A percentile compares a stretch with the other conserved stretches of the same genome.
phyloP scores from a whole-genome alignment of 768 basidiomycete species.

The Collybiopsis confluens region DNA sequence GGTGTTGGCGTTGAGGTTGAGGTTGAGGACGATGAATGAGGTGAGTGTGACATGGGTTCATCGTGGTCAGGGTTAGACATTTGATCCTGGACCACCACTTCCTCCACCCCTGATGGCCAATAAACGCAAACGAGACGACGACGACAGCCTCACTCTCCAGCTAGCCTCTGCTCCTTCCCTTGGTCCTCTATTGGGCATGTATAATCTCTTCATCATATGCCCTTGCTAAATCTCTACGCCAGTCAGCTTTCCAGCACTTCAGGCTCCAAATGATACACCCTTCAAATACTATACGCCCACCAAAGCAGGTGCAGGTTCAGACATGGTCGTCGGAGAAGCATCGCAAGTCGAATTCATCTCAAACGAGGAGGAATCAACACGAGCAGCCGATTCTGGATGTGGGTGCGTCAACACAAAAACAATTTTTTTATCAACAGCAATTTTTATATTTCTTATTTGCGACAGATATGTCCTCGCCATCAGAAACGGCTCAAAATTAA shows the following conservation, averaged over 20 bases:
- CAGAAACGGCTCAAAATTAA: slow-evolving; percentile 72
- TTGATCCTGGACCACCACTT: background rate
- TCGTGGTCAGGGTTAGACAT: slow-evolving; percentile 20
- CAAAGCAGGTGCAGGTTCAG: slow-evolving; percentile 29
- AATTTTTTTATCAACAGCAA: background rate
- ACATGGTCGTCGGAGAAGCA: slow-evolving; percentile 80
- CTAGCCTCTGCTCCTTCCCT: slow-evolving; percentile 26
- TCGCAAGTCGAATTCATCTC: slow-evolving; percentile 78
- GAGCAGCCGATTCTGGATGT: slow-evolving; percentile 54
- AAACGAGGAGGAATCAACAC: slow-evolving; percentile 47
- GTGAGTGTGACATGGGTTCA: background rate
- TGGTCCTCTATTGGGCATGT: slow-evolving; percentile 50
- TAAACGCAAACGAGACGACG: slow-evolving; percentile 44
- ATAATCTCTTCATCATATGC: background rate
- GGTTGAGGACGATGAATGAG: background rate
- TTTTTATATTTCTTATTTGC: slow-evolving; percentile 6
- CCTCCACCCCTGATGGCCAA: background rate
- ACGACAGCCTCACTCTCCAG: slow-evolving; percentile 32
- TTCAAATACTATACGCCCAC: slow-evolving; percentile 60
- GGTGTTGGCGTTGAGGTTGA: slow-evolving; percentile 10
- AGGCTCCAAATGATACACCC: slow-evolving; percentile 50
- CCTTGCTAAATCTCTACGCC: too few species aligned
- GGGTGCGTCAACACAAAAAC: slow-evolving; percentile 41
- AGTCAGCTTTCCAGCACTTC: slow-evolving; percentile 66
- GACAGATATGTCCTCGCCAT: slow-evolving; percentile 78